Base-by-base conservation (phyloP, 2,329 filamentous ascomycete genomes). In the Aspergillus ochraceoroseus region DNA sequence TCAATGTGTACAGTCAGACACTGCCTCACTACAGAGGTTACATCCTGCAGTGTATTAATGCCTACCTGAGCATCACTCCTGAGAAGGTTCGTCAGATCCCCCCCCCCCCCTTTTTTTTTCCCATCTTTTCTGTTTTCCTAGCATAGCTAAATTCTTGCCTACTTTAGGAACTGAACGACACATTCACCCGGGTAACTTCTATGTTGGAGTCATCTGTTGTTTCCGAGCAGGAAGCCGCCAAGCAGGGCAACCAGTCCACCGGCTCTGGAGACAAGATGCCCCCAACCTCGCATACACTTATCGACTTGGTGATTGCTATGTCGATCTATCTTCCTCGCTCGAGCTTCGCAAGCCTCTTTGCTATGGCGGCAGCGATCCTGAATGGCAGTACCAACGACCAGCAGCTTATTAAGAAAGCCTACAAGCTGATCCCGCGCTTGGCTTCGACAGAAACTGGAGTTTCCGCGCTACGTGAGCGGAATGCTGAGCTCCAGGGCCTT, bases 1-100 rank as follows among this genome's bases (percentile, higher is more conserved):
- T 98, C 74, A 98, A 98, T 61, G 90, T 98, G 30, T 98, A 98
- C 70, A 95, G 86, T 49, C 86, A 95, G 64, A 98, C 92, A 1
- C 74, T 98, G 17, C 90, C 92, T 2, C 87, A 95, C 58, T 92
- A 87, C 57, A 79, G 92, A 53, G 89, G 87, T 0, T 87, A 86
- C 13, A 92, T 98, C 38, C 72, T 98, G 22, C 86, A 90, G 62
- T 95, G 89, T 47, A 92, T 96, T 70, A 95, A 96, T 65, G 82
- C 87, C 4, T 96, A 89, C 66, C 71, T 98, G 43, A 94, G 89
- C 70, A 85, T 96, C 55, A 87, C 87, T 0, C 84, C 87, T 0
- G 75, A 76, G 53, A 68, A 71, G 51, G 70, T 72, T 46, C 44
- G 63, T 51, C n/a, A n/a, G n/a, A n/a, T 17, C 13, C 6, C 7